phyloP scores from a whole-genome alignment of 495 filamentous ascomycete species.

The Penicillium subrubescens region DNA sequence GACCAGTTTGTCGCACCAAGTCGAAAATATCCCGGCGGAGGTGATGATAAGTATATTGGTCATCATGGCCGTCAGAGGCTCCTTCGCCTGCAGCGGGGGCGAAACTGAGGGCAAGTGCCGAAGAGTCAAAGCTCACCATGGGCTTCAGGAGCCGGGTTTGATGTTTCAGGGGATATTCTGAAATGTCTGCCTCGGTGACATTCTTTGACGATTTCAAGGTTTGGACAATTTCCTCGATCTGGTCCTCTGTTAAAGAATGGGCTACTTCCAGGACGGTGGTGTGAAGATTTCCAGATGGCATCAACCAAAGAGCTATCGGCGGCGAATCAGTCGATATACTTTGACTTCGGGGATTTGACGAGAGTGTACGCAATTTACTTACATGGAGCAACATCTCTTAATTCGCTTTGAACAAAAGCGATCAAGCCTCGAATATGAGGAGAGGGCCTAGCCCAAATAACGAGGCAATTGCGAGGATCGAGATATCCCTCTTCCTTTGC shows the following conservation, averaged over 20 bases:
- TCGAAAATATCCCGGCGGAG: slow-evolving; percentile 73
- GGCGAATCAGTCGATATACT: background rate
- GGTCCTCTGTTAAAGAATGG: slow-evolving; percentile 19
- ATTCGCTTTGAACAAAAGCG: slow-evolving; percentile 58
- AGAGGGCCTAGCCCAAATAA: slow-evolving; percentile 84
- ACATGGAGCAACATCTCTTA: slow-evolving; percentile 65
- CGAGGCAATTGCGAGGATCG: slow-evolving; percentile 76
- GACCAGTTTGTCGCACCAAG: slow-evolving; percentile 52
- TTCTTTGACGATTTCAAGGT: slow-evolving; percentile 47
- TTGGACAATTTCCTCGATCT: slow-evolving; percentile 23
- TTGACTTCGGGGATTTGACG: background rate
- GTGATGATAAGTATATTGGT: slow-evolving; percentile 81
- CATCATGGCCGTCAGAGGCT: slow-evolving; percentile 29
- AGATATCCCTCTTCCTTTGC: slow-evolving; percentile 62
- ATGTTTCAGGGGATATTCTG: slow-evolving; percentile 57
- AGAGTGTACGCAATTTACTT: slow-evolving; percentile 28
- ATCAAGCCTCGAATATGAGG: slow-evolving; percentile 64
- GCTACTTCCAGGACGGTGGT: slow-evolving; percentile 57
- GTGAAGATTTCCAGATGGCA: slow-evolving; percentile 73
- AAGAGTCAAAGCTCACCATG: slow-evolving; percentile 73
- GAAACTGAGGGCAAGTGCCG: slow-evolving; percentile 79
- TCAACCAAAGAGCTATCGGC: slow-evolving; percentile 72
- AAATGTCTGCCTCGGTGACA: slow-evolving; percentile 48
- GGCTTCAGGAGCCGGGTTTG: slow-evolving; percentile 74
- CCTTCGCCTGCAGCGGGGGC: slow-evolving; percentile 66